phyloP scores from a whole-genome alignment of 208 protist species.

The Crithidia fasciculata region DNA sequence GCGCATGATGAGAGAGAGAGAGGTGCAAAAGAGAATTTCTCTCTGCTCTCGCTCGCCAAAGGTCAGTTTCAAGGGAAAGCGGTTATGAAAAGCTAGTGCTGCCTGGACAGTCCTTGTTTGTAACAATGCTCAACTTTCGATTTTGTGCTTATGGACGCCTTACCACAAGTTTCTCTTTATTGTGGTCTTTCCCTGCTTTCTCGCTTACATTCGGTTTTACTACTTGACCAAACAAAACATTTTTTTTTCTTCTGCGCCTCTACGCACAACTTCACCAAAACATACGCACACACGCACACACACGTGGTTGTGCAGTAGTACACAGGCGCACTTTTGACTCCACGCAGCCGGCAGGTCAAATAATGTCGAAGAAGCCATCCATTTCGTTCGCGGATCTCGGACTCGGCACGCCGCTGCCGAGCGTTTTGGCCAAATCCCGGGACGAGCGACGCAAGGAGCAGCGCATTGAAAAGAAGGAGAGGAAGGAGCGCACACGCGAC shows the following conservation, averaged over 20 bases:
- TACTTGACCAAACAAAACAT: not conserved
- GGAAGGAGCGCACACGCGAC: conserved; percentile 57
- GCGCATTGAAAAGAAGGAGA: conserved; percentile 76
- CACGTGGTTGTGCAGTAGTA: not conserved
- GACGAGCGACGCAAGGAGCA: conserved; percentile 63
- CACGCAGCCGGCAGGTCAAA: not conserved
- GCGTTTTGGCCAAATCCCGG: conserved; percentile 58
- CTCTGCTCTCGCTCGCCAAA: too few relatives aligned
- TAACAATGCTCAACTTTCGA: too few relatives aligned
- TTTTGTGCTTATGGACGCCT: too few relatives aligned
- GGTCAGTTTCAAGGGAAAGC: too few relatives aligned
- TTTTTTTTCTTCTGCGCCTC: not conserved
- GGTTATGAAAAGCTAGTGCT: too few relatives aligned
- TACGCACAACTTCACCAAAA: too few relatives aligned
- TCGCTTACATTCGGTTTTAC: too few relatives aligned
- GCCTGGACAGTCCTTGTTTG: too few relatives aligned
- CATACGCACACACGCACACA: not conserved
- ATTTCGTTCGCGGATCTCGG: conserved; percentile 87
- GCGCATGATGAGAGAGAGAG: too few relatives aligned
- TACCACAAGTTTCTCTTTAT: too few relatives aligned
- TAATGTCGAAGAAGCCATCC: conserved; percentile 53
- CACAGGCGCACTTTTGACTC: conserved; percentile 1
- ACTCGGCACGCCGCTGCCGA: conserved; percentile 73
- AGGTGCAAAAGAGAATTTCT: too few relatives aligned
- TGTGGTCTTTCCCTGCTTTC: too few relatives aligned